Evolutionary conservation across 2,329 filamentous ascomycete species (phyloP).

Genomic region (Dothistroma pini): DNA sequence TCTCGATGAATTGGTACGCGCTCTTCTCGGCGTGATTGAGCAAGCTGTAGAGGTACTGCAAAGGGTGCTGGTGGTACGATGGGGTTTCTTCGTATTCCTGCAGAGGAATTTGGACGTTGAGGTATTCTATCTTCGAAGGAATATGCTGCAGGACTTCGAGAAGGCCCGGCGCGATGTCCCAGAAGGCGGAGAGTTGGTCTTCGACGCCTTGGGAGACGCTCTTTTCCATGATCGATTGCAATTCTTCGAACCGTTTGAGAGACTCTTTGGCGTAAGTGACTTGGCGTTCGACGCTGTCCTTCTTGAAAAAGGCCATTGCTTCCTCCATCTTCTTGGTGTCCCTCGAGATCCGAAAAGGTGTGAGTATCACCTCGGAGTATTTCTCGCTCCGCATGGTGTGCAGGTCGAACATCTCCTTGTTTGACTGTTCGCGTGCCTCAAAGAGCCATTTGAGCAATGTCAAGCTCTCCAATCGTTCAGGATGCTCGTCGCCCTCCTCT

Average conservation of each 20-base stretch:
- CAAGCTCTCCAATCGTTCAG: conserved; percentile 88
- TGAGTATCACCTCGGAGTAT: conserved; percentile 78
- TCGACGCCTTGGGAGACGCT: conserved; percentile 87
- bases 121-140: conserved; percentile 53
- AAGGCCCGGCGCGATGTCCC: conserved; percentile 91
- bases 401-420: conserved; percentile 81
- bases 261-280: conserved; percentile 68
- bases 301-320: conserved; percentile 75
- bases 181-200: conserved; percentile 88
- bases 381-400: conserved; percentile 76
- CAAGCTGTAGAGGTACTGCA: conserved; percentile 86
- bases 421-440: conserved; percentile 82
- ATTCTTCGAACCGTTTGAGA: conserved; percentile 68
- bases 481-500: conserved; percentile 92
- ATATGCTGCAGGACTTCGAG: conserved; percentile 75
- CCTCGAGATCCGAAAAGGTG: conserved; percentile 69
- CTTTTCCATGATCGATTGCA: conserved; percentile 73
- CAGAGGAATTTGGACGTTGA: conserved; percentile 72
- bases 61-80: conserved; percentile 70
- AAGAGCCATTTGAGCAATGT: conserved; percentile 97
- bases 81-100: conserved; percentile 84
- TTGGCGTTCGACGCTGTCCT: conserved; percentile 69
- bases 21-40: conserved; percentile 86
- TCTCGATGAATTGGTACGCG: conserved; percentile 95
- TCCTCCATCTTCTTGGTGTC: conserved; percentile 76